Evolutionary conservation across 1,284 basidiomycete genomes (phyloP), one percentile per base, ranked within the genome.

Genomic region (Abortiporus biennis): DNA sequence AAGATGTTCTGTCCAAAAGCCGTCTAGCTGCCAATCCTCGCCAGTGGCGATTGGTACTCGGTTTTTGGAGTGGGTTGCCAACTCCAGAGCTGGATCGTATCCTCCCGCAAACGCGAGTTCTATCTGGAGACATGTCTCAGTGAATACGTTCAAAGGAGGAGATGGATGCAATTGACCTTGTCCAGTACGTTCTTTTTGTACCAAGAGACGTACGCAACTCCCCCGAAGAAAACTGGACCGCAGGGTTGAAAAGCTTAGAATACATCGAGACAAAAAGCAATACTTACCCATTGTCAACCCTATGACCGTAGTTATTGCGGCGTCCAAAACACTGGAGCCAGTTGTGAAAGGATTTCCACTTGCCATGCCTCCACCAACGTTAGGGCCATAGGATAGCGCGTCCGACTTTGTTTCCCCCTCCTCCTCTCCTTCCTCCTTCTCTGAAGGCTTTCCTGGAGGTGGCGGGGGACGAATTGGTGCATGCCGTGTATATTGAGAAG

Each of bases 131-230:
- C 38, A 38, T 31, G 37, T 36, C 11, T 19, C 15, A 4, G 8
- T 6, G n/a, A 38, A 6, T 6, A 36, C 16, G 16, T 17, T 19
- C 23, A 38, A 24, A 38, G 15, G 16, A 15, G 13, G 37, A 38
- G 21, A 35, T 35, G 33, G 13, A 30, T 25, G 13, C 12, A 3
- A 41, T 40, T 57, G 56, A 85, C 87, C 69, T 91, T 81, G 58
- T 77, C 66, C n/a, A 89, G 67, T 8, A 90, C 86, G 55, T 80
- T 79, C 50, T 74, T 74, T 64, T 91, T 90, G 65, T 91, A 91
- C 81, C 80, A 89, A 23, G 68, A 65, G 40, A 88, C 63, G 60
- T 90, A 89, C 9, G 72, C 74, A 12, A 85, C 65, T 40, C 89
- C 87, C 19, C 85, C 84, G 19, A 77, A 50, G 53, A 86, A 84